phyloP scores from a whole-genome alignment of 352 stramenopile genomes.

The Phytophthora podocarpi region DNA sequence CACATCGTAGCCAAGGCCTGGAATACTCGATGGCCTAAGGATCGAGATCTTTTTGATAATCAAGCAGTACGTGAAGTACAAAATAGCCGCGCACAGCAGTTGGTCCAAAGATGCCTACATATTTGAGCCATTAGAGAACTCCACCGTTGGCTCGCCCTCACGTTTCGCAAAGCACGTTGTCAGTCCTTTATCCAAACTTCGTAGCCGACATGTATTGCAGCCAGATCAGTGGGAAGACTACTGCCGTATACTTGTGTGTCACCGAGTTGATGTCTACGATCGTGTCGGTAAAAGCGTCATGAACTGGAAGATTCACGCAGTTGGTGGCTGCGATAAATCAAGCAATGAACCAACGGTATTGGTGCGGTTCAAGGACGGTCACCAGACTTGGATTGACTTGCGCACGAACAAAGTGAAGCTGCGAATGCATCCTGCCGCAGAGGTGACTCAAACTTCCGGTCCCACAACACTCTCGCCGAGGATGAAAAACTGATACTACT shows the following conservation, averaged over 20 bases:
- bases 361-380: constrained; percentile 36
- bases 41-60: constrained; percentile 41
- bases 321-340: neutral
- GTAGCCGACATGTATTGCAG: constrained; percentile 32
- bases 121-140: constrained; percentile 18
- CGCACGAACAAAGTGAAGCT: constrained; percentile 35
- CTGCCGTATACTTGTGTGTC: constrained; percentile 16
- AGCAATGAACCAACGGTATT: constrained; percentile 21
- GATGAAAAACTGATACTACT: neutral
- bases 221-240: constrained; percentile 32
- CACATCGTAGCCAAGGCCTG: constrained; percentile 4
- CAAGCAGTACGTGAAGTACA: constrained; percentile 41
- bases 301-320: constrained; percentile 28
- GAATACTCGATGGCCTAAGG: constrained; percentile 26
- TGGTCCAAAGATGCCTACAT: constrained; percentile 28
- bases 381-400: constrained; percentile 31
- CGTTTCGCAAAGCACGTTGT: constrained; percentile 10
- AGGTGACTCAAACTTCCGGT: too few species aligned
- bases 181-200: constrained; percentile 18
- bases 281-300: constrained; percentile 21
- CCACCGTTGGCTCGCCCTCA: too few species aligned
- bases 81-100: constrained; percentile 16
- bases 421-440: constrained; percentile 16
- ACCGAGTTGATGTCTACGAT: constrained; percentile 39
- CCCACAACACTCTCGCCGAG: too few species aligned